phyloP scores from a whole-genome alignment of 805 yeast genomes.

The Sugiyamaella mastotermitis region DNA sequence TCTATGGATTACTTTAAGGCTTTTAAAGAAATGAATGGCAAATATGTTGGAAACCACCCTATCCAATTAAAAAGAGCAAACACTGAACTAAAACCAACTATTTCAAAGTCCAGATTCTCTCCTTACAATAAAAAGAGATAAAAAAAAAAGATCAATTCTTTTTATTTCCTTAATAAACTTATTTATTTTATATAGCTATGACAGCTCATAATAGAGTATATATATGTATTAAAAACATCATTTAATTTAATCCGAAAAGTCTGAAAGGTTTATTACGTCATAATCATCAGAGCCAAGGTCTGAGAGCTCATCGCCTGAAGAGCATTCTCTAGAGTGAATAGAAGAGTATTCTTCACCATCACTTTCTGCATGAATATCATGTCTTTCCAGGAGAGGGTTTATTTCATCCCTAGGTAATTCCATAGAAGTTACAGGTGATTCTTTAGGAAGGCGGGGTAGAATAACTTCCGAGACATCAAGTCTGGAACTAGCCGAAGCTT shows the following conservation, averaged over 20 bases:
- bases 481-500: neutral
- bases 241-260: no score
- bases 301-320: neutral
- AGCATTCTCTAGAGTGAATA: no score
- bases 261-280: conserved; percentile 1
- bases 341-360: no score
- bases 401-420: conserved; percentile 1
- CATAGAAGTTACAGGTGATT: conserved; percentile 7
- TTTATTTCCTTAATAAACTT: neutral
- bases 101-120: conserved; percentile 1
- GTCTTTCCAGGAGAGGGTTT: no score
- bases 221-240: no score
- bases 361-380: no score
- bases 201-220: no score
- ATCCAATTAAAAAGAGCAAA: conserved; percentile 61
- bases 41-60: conserved; percentile 70
- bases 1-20: conserved; percentile 65
- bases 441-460: conserved; percentile 9
- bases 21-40: conserved; percentile 70
- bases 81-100: conserved; percentile 17
- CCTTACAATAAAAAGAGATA: conserved; percentile 7
- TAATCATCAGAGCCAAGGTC: neutral
- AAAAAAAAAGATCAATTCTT: no score
- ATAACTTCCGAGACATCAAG: conserved; percentile 6
- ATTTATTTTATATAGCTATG: no score